These are phyloP conservation scores for Arthrobotrys megalospora DNA, from an alignment of 2,329 filamentous ascomycete genomes.

Conservation along the genomic window DNA sequence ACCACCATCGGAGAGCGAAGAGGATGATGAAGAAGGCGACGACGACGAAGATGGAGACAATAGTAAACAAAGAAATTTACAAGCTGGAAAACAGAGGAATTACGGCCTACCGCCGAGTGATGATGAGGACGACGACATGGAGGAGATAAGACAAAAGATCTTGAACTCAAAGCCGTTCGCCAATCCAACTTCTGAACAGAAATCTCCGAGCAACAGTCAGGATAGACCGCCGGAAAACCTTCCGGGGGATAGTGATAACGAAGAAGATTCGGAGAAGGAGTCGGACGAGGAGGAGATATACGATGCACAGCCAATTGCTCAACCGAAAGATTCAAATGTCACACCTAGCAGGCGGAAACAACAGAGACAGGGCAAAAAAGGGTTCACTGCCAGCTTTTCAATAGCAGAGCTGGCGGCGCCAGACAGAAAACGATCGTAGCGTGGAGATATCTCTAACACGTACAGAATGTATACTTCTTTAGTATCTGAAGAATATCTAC, in stretches of 20 bases:
- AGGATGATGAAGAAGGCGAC: conserved; percentile 70
- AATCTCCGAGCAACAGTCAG: conserved; percentile 69
- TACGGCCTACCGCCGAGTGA: conserved; percentile 68
- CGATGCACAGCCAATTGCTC: conserved; percentile 81
- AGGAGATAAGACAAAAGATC: conserved; percentile 89
- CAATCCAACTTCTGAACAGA: conserved; percentile 69
- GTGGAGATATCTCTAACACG: not conserved
- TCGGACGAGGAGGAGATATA: conserved; percentile 89
- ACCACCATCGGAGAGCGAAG: conserved; percentile 67
- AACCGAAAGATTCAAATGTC: conserved; percentile 70
- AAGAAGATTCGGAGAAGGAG: conserved; percentile 69
- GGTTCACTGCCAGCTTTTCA: conserved; percentile 65
- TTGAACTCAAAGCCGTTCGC: conserved; percentile 90
- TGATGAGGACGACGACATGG: conserved; percentile 89
- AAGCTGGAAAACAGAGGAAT: conserved; percentile 72
- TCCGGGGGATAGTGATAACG: conserved; percentile 79
- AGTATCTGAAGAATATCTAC: not conserved
- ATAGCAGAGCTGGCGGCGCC: conserved; percentile 37
- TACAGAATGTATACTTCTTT: not conserved
- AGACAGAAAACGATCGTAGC: conserved; percentile 34
- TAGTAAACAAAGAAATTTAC: conserved; percentile 73
- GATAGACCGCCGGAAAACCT: conserved; percentile 73
- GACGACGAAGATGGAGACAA: conserved; percentile 68
- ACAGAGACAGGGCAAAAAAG: conserved; percentile 72
- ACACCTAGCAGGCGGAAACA: conserved; percentile 79